Evolutionary conservation across 2,329 filamentous ascomycete genomes (phyloP).

Genomic region (Endothia cerciana): DNA sequence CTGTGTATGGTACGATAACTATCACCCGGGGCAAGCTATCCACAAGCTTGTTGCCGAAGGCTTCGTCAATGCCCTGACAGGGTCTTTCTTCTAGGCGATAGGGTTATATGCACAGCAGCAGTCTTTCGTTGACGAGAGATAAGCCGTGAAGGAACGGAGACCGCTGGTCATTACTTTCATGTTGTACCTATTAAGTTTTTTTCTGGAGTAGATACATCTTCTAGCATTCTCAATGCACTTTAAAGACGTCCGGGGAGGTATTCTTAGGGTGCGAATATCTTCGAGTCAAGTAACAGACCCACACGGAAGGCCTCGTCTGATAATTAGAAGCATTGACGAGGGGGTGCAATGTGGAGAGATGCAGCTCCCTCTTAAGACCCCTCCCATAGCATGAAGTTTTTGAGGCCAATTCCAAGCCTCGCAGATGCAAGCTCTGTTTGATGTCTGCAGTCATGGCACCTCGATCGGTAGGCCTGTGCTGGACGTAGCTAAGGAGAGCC

Average conservation of each 20-base stretch:
- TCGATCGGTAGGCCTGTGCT: neutral
- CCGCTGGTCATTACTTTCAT: neutral
- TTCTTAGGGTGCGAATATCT: too few relatives aligned
- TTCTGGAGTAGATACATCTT: neutral
- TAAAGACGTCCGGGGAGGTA: neutral
- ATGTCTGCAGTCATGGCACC: neutral
- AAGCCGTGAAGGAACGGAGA: neutral
- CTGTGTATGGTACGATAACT: constrained; percentile 27
- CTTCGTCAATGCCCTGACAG: constrained; percentile 18
- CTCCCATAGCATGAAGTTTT: too few relatives aligned
- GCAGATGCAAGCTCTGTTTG: neutral
- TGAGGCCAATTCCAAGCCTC: too few relatives aligned
- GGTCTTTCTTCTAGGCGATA: constrained; percentile 12
- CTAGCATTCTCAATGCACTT: neutral
- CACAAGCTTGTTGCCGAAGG: constrained; percentile 26
- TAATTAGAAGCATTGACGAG: too few relatives aligned
- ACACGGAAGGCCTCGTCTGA: too few relatives aligned
- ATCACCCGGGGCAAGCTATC: constrained; percentile 27
- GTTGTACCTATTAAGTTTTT: neutral
- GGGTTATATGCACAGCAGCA: neutral
- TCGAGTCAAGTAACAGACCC: too few relatives aligned
- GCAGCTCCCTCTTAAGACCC: too few relatives aligned
- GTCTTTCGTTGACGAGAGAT: neutral
- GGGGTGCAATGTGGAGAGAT: too few relatives aligned
- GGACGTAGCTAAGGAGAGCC: too few relatives aligned